phyloP scores from a whole-genome alignment of 805 yeast genomes.

The Saccharomyces eubayanus region DNA sequence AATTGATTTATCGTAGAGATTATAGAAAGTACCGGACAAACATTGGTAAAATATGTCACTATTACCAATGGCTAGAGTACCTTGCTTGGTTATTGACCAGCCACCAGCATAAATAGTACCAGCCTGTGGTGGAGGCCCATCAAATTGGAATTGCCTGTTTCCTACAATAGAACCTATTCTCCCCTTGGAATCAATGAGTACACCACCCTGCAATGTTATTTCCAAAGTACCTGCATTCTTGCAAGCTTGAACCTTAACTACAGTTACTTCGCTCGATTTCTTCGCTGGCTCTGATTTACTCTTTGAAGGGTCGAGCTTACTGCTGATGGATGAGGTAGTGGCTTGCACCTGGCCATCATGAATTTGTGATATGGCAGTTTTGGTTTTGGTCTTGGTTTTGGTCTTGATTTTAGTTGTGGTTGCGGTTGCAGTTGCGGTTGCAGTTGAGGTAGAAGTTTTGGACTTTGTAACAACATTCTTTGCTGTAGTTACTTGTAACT shows the following conservation, averaged over 20 bases:
- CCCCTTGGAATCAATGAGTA: constrained; percentile 44
- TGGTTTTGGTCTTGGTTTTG: constrained; percentile 27
- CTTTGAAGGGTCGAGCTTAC: constrained; percentile 33
- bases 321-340: constrained; percentile 12
- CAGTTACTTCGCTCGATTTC: constrained; percentile 25
- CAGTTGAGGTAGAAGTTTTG: constrained; percentile 32
- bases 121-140: constrained; percentile 65
- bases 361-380: constrained; percentile 34
- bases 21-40: constrained; percentile 65
- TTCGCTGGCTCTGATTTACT: constrained; percentile 15
- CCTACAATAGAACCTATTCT: constrained; percentile 62
- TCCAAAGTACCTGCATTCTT: constrained; percentile 37
- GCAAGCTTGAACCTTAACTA: constrained; percentile 37
- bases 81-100: constrained; percentile 43
- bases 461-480: constrained; percentile 26
- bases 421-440: constrained; percentile 16
- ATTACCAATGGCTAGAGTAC: constrained; percentile 50
- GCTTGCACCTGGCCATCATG: constrained; percentile 36
- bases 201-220: constrained; percentile 39
- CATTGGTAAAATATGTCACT: constrained; percentile 57
- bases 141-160: constrained; percentile 63
- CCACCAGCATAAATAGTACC: constrained; percentile 52
- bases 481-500: constrained; percentile 37
- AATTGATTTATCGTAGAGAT: constrained; percentile 56
- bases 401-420: constrained; percentile 42